These are phyloP conservation scores for Diaporthe citriasiana DNA, from an alignment of 2,329 filamentous ascomycete species.

Conservation along the genomic window DNA sequence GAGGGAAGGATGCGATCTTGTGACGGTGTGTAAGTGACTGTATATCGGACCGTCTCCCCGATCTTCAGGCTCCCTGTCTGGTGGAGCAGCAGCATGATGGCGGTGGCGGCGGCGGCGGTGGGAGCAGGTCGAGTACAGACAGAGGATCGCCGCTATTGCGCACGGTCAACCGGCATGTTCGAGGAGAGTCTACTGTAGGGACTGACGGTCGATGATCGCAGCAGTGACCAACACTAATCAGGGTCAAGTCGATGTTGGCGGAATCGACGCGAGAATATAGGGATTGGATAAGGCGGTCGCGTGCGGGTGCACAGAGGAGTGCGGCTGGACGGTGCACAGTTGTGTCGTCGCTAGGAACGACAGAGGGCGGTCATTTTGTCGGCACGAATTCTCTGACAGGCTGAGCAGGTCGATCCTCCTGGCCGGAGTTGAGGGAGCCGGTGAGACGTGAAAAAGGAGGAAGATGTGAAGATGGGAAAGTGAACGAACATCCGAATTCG, in stretches of 20 bases:
- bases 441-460: constrained; percentile 12
- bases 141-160: constrained; percentile 4
- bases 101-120: neutral
- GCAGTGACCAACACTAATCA: constrained; percentile 2
- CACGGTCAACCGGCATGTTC: constrained; percentile 25
- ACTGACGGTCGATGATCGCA: neutral
- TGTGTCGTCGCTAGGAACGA: constrained; percentile 15
- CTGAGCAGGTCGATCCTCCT: constrained; percentile 28
- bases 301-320: constrained; percentile 27
- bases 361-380: constrained; percentile 22
- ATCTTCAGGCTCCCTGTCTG: constrained; percentile 94
- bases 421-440: neutral
- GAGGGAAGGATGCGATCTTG: constrained; percentile 91
- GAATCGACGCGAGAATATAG: neutral
- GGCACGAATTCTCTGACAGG: constrained; percentile 13
- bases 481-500: constrained; percentile 27
- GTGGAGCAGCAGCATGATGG: constrained; percentile 87
- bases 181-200: constrained; percentile 1
- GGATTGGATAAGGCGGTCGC: neutral
- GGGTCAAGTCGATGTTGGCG: neutral
- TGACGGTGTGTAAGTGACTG: constrained; percentile 90
- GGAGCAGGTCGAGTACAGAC: constrained; percentile 2
- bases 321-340: constrained; percentile 34
- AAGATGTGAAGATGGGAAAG: constrained; percentile 17
- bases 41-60: constrained; percentile 93